Evolutionary conservation across 768 basidiomycete species (phyloP).

Genomic region (Kwoniella botswanensis): DNA sequence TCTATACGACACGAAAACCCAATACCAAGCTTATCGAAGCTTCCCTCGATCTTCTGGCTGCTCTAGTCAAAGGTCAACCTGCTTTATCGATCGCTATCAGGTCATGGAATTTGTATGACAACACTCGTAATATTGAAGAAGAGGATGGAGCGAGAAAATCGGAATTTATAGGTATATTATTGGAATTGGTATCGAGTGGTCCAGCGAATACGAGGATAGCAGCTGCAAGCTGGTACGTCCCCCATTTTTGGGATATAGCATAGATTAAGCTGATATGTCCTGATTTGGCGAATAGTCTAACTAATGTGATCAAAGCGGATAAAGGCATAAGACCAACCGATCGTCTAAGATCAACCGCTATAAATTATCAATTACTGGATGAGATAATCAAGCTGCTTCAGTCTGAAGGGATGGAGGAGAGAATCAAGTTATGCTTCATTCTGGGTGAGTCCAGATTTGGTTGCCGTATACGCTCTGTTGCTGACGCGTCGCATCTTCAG

Average conservation of each 20-base stretch:
- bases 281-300: slow-evolving; percentile 28
- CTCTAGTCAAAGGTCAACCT: slow-evolving; percentile 46
- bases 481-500: slow-evolving; percentile 60
- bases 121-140: background rate
- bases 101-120: slow-evolving; percentile 26
- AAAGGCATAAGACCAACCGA: slow-evolving; percentile 25
- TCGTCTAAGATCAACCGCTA: slow-evolving; percentile 22
- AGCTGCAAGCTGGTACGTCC: slow-evolving; percentile 49
- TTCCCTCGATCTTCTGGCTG: slow-evolving; percentile 50
- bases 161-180: slow-evolving; percentile 28
- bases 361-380: slow-evolving; percentile 41
- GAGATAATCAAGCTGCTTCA: slow-evolving; percentile 36
- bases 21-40: slow-evolving; percentile 52
- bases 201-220: slow-evolving; percentile 45
- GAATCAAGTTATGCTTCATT: slow-evolving; percentile 75
- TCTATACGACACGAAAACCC: slow-evolving; percentile 13
- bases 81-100: slow-evolving; percentile 27
- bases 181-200: slow-evolving; percentile 27
- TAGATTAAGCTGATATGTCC: background rate
- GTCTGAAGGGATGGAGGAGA: slow-evolving; percentile 53
- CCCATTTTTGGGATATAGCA: background rate
- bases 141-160: slow-evolving; percentile 7
- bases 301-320: slow-evolving; percentile 46
- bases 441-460: slow-evolving; percentile 65
- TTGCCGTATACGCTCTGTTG: background rate